phyloP scores from a whole-genome alignment of 1,284 basidiomycete genomes.

The Cutaneotrichosporon cutaneum region DNA sequence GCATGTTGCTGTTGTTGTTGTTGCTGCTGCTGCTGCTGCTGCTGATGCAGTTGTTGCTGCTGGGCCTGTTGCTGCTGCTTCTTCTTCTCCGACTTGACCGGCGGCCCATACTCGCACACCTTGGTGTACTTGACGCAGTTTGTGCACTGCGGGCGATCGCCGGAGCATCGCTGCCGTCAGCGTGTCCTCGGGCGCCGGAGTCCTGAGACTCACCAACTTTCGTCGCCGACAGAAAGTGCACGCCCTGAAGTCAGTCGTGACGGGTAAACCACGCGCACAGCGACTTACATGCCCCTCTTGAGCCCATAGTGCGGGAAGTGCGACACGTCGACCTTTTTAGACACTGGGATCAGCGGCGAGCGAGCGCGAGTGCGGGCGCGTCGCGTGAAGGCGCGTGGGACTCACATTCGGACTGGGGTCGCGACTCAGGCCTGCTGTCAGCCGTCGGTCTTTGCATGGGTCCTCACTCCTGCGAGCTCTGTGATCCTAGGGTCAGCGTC shows the following conservation, averaged over 20 bases:
- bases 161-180: slow-evolving; percentile 39
- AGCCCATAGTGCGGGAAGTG: slow-evolving; percentile 27
- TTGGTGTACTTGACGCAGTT: slow-evolving; percentile 45
- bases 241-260: slow-evolving; percentile 29
- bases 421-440: slow-evolving; percentile 1
- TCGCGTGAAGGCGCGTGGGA: background rate
- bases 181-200: background rate
- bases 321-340: slow-evolving; percentile 24
- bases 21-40: slow-evolving; percentile 1
- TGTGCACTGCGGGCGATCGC: slow-evolving; percentile 37
- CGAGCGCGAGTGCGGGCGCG: background rate
- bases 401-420: slow-evolving; percentile 3
- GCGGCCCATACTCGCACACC: slow-evolving; percentile 38
- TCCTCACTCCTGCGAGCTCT: background rate
- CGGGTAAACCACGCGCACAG: background rate
- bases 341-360: background rate
- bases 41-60: background rate
- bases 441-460: background rate
- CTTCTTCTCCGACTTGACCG: slow-evolving; percentile 19
- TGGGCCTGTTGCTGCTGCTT: slow-evolving; percentile 2
- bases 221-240: slow-evolving; percentile 46
- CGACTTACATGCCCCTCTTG: slow-evolving; percentile 24
- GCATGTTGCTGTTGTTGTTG: background rate
- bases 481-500: background rate
- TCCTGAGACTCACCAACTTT: slow-evolving; percentile 36